phyloP scores from a whole-genome alignment of 2,329 filamentous ascomycete genomes.

The Fusarium euwallaceae region DNA sequence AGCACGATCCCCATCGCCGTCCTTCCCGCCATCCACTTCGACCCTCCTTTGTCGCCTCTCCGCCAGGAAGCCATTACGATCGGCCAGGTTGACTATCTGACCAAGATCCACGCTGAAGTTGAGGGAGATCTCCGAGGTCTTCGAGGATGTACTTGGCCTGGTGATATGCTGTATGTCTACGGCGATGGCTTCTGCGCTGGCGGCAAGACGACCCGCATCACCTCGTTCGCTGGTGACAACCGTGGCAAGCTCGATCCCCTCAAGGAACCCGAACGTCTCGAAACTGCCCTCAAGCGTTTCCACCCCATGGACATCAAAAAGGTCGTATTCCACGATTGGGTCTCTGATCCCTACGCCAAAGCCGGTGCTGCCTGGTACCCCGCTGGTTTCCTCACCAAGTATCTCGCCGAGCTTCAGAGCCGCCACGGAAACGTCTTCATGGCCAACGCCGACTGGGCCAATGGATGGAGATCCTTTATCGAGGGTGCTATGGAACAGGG shows the following conservation, averaged over 20 bases:
- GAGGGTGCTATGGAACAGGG: conserved; percentile 49
- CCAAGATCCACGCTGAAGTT: conserved; percentile 38
- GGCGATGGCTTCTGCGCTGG: conserved; percentile 25
- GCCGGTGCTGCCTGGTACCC: conserved; percentile 36
- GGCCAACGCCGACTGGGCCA: conserved; percentile 46
- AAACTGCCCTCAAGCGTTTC: conserved; percentile 15
- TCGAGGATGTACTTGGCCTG: conserved; percentile 19
- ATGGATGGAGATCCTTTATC: conserved; percentile 47
- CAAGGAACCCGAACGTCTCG: conserved; percentile 17
- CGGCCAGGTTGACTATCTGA: conserved; percentile 32
- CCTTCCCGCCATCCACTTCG: conserved; percentile 29
- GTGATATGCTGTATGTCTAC: conserved; percentile 22
- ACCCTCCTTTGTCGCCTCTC: conserved; percentile 33
- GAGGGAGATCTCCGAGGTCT: conserved; percentile 32
- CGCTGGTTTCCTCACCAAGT: conserved; percentile 41
- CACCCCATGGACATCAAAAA: conserved; percentile 31
- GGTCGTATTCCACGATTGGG: conserved; percentile 45
- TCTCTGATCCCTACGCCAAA: conserved; percentile 42
- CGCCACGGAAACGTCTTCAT: conserved; percentile 44
- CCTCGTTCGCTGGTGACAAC: conserved; percentile 21
- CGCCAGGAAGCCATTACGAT: conserved; percentile 34
- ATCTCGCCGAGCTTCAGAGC: conserved; percentile 43
- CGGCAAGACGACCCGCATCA: conserved; percentile 10
- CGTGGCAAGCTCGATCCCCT: conserved; percentile 8
- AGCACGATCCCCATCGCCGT: conserved; percentile 45